These are phyloP conservation scores for Penicillium frequentans DNA, from an alignment of 2,329 filamentous ascomycete species.

Conservation along the genomic window DNA sequence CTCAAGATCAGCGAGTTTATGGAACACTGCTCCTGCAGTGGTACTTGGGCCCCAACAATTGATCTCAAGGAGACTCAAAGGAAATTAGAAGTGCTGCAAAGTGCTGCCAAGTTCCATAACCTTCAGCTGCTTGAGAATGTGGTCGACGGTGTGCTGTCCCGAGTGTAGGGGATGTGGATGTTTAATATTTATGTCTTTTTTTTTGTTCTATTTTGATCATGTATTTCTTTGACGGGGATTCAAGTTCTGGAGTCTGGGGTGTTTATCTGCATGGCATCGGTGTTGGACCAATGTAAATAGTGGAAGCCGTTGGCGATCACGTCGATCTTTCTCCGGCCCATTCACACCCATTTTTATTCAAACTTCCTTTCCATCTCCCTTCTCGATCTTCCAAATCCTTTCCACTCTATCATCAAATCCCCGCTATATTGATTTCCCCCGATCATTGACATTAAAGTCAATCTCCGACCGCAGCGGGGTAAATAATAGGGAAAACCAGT, in stretches of 20 bases:
- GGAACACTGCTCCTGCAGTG: slow-evolving; percentile 93
- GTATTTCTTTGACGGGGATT: slow-evolving; percentile 2
- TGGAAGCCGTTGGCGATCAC: slow-evolving; percentile 13
- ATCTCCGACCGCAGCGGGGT: background rate
- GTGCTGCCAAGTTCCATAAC: slow-evolving; percentile 75
- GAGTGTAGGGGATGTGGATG: slow-evolving; percentile 31
- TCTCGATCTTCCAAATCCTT: background rate
- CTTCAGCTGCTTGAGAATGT: slow-evolving; percentile 78
- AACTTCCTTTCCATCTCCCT: background rate
- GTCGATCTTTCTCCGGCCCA: slow-evolving; percentile 9
- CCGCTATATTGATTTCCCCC: background rate
- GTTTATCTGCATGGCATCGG: slow-evolving; percentile 10
- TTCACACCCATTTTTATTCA: background rate
- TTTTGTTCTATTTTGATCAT: background rate
- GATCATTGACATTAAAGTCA: background rate
- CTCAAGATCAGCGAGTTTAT: slow-evolving; percentile 88
- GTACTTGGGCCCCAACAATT: slow-evolving; percentile 75
- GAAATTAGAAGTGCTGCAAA: slow-evolving; percentile 67
- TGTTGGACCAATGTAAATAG: slow-evolving; percentile 12
- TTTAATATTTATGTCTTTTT: background rate
- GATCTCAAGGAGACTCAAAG: slow-evolving; percentile 65
- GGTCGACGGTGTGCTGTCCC: slow-evolving; percentile 62
- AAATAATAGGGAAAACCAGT: background rate
- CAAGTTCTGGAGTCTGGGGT: slow-evolving; percentile 1
- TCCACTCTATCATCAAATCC: background rate